Percentiles rank a stretch among this genome's conserved stretches.
Conservation (phyloP, 257 asterid species). For the Marsdenia floribunda region DNA sequence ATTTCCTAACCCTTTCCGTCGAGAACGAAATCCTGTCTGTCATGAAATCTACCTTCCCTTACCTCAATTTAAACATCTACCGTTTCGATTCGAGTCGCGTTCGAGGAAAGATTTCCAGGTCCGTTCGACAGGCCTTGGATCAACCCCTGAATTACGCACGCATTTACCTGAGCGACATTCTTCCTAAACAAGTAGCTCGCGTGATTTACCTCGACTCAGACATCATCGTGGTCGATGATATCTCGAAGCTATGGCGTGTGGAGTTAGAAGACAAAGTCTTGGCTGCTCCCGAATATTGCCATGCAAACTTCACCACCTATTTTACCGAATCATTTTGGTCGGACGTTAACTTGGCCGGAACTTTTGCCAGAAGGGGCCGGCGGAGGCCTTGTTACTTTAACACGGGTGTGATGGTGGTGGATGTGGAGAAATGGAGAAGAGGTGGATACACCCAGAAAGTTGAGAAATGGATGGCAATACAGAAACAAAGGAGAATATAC, state of each 20-base stretch:
- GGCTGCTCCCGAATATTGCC: slow-evolving; percentile 84
- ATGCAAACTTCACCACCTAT: slow-evolving; percentile 63
- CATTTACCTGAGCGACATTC: slow-evolving; percentile 62
- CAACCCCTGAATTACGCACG: slow-evolving; percentile 84
- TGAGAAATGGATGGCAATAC: slow-evolving; percentile 80
- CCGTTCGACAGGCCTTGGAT: slow-evolving; percentile 71
- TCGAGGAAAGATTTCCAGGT: slow-evolving; percentile 61
- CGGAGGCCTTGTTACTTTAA: slow-evolving; percentile 59
- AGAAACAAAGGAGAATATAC: slow-evolving; percentile 60
- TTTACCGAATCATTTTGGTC: slow-evolving; percentile 64
- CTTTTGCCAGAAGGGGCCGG: slow-evolving; percentile 41
- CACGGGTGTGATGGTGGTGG: slow-evolving; percentile 89
- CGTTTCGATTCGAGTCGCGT: slow-evolving; percentile 54
- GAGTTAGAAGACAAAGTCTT: slow-evolving; percentile 48
- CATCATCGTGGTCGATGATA: slow-evolving; percentile 69
- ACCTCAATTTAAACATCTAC: slow-evolving; percentile 54
- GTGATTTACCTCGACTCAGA: slow-evolving; percentile 75
- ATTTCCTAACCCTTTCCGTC: not conserved
- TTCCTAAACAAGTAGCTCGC: slow-evolving; percentile 42
- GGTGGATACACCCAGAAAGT: slow-evolving; percentile 67
- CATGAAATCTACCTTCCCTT: slow-evolving; percentile 74
- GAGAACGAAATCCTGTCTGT: slow-evolving; percentile 42
- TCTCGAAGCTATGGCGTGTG: slow-evolving; percentile 66
- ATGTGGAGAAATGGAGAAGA: slow-evolving; percentile 56
- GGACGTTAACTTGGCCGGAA: slow-evolving; percentile 29